These are phyloP conservation scores for Prunus yedoensis DNA, from an alignment of 331 rosid genomes.

Conservation along the genomic window DNA sequence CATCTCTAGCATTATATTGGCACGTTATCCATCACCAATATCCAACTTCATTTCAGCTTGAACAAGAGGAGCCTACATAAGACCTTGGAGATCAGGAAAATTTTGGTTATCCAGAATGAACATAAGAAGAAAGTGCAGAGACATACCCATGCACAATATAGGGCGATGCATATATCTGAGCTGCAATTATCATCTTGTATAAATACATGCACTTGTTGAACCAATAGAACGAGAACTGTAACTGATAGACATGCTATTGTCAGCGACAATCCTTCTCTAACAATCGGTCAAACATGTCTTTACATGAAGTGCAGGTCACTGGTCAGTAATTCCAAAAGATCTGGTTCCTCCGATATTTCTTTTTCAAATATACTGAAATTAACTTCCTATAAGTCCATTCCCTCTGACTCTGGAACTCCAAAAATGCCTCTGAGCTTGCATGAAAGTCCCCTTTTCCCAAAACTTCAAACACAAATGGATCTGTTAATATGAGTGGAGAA, in stretches of 20 bases:
- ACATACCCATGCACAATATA: not conserved
- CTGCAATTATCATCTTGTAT: not conserved
- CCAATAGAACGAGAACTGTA: not conserved
- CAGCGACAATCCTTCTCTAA: slow-evolving; percentile 1
- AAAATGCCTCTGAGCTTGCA: slow-evolving; percentile 69
- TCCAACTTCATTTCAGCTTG: slow-evolving; percentile 14
- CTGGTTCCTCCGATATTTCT: slow-evolving; percentile 58
- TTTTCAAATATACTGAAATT: slow-evolving; percentile 54
- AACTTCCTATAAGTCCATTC: slow-evolving; percentile 63
- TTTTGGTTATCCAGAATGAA: not conserved
- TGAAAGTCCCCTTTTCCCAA: slow-evolving; percentile 92
- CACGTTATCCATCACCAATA: slow-evolving; percentile 5
- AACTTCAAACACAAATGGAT: slow-evolving; percentile 72
- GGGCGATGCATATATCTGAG: not conserved
- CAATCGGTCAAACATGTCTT: slow-evolving; percentile 11
- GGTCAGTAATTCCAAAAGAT: slow-evolving; percentile 83
- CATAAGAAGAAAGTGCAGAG: slow-evolving; percentile 1
- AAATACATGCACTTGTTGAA: not conserved
- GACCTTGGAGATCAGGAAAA: slow-evolving; percentile 1
- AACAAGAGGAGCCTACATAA: not conserved
- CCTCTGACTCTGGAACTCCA: slow-evolving; percentile 50
- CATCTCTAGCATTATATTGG: not conserved
- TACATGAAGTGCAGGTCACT: slow-evolving; percentile 1
- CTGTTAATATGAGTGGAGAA: slow-evolving; percentile 56
- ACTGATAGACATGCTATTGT: not conserved